These are phyloP conservation scores for Phytophthora ramorum DNA, from an alignment of 352 stramenopile species.

Conservation along the genomic window DNA sequence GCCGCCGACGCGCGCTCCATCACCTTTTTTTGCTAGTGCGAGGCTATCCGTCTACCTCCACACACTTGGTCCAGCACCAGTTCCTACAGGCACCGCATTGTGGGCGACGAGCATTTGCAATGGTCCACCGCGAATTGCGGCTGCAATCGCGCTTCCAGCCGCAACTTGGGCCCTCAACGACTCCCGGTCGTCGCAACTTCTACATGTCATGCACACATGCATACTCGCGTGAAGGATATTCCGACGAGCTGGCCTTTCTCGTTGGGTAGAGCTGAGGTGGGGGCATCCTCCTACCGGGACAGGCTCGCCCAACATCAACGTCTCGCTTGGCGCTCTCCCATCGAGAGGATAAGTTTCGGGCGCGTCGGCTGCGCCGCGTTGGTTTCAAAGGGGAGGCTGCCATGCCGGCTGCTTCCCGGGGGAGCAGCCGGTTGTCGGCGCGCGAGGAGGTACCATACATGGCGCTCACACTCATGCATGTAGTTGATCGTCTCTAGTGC, in stretches of 20 bases:
- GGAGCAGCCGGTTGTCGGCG: conserved; percentile 2
- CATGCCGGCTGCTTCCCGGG: neutral
- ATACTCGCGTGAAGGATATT: no score
- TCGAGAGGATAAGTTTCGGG: conserved; percentile 16
- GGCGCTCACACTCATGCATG: no score
- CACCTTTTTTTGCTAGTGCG: neutral
- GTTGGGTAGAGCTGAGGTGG: neutral
- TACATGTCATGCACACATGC: no score
- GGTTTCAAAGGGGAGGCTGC: no score
- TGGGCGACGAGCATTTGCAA: neutral
- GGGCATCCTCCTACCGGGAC: conserved; percentile 4
- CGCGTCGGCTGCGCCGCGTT: neutral
- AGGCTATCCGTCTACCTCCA: neutral
- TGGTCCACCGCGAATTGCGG: neutral
- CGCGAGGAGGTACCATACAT: no score
- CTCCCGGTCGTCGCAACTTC: no score
- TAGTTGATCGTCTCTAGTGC: neutral
- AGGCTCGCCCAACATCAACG: neutral
- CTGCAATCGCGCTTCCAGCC: neutral
- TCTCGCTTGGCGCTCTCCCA: conserved; percentile 9
- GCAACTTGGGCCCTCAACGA: no score
- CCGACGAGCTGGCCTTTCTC: no score
- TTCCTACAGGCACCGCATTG: no score
- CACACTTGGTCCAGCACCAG: neutral
- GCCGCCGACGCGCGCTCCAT: no score